phyloP scores from a whole-genome alignment of 2,329 filamentous ascomycete species.

The Colletotrichum sp. region DNA sequence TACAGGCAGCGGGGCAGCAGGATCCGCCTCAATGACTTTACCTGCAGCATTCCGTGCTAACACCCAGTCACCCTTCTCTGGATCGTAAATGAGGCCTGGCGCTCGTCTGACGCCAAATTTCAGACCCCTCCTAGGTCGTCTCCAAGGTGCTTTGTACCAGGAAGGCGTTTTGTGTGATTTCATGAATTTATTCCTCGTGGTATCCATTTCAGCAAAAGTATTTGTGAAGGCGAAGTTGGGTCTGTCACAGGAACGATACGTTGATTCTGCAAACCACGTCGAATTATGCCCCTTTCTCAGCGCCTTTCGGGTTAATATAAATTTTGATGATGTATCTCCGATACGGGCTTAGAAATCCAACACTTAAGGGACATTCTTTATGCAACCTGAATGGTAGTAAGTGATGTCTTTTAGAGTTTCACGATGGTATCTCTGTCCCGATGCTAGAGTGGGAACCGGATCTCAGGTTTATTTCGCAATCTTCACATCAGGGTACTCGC shows the following conservation, averaged over 20 bases:
- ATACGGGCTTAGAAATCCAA: background rate
- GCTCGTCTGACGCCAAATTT: background rate
- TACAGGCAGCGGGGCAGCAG: background rate
- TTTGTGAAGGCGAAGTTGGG: background rate
- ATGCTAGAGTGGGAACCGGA: accelerated
- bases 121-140: background rate
- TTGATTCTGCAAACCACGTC: background rate
- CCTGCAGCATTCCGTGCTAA: background rate
- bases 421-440: background rate
- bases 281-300: background rate
- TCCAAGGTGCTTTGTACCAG: background rate
- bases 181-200: background rate
- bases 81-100: background rate
- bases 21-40: background rate
- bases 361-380: background rate
- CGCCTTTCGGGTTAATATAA: background rate
- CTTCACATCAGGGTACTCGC: background rate
- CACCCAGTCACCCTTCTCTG: background rate
- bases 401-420: background rate
- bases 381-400: background rate
- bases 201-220: background rate
- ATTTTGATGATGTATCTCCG: background rate
- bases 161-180: accelerated
- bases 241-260: accelerated
- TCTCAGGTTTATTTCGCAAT: background rate